Base-by-base conservation (phyloP, 1,284 basidiomycete genomes). In the Mycena citricolor region DNA sequence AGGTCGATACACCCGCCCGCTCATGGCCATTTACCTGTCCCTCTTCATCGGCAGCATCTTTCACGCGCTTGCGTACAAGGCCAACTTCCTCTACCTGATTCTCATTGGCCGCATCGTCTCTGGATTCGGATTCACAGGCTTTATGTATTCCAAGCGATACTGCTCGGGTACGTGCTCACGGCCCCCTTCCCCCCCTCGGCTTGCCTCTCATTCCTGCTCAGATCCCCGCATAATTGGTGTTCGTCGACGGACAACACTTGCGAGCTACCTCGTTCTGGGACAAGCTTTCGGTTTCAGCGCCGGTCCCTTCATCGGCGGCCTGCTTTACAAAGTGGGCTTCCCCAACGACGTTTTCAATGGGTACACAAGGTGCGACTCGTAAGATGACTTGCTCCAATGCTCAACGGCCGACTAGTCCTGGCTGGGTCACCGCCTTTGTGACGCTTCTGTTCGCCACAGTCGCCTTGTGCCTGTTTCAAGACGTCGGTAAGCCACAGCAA, bases 191-290 rank as follows among this genome's bases (percentile, higher is more conserved):
- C n/a, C n/a, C n/a, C n/a, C n/a, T n/a, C n/a, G n/a, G n/a, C n/a
- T n/a, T n/a, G n/a, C n/a, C n/a, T n/a, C n/a, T n/a, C n/a, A n/a
- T n/a, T 67, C 66, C 62, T 67, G 50, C 61, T 66, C 65, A 5
- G 83, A 86, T 56, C 69, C 79, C 1, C 71, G 77, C 12, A 72
- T 86, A 38, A 81, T 86, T 12, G 82, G 82, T 10, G 61, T 84
- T 21, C 74, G 80, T 17, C 70, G 78, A 23, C 67, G 83, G 28
- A 85, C 81, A 2, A 80, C 75, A 0, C 71, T 84, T 10, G 79
- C 78, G 2, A 73, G 80, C 7, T 82, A 73, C 71, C 63, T 83
- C 8, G 79, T 85, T 22, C 62, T 83, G 1, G 77, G 79, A 0
- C 83, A 85, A 55, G 80, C 73, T 1, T 49, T 79, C 4, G 84